Evolutionary conservation across 2,329 filamentous ascomycete genomes (phyloP).

Genomic region (Ilyonectria robusta): DNA sequence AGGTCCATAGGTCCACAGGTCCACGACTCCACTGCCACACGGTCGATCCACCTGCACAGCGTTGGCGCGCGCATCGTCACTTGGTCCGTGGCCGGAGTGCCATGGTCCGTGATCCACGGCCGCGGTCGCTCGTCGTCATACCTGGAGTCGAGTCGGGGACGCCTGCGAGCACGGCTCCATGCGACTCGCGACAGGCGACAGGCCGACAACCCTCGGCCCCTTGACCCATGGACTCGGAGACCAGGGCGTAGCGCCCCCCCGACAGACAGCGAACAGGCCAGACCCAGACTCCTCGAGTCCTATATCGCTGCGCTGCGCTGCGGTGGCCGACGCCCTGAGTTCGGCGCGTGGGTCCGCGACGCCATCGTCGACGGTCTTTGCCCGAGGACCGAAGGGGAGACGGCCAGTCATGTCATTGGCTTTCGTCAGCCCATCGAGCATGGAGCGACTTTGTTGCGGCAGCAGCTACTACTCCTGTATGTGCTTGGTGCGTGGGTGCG

Average conservation of each 20-base stretch:
- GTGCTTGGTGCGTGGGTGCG: not conserved
- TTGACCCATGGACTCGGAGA: slow-evolving; percentile 35
- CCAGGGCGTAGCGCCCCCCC: slow-evolving; percentile 38
- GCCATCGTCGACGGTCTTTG: slow-evolving; percentile 40
- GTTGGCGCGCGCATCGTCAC: slow-evolving; percentile 26
- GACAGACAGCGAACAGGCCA: slow-evolving; percentile 31
- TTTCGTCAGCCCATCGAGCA: slow-evolving; percentile 44
- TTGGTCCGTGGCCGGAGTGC: slow-evolving; percentile 7
- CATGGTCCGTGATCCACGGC: not conserved
- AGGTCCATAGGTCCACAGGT: slow-evolving; percentile 9
- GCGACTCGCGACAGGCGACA: not conserved
- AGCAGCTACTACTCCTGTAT: not conserved
- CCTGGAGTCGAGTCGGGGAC: slow-evolving; percentile 24
- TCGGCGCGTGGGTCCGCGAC: slow-evolving; percentile 35
- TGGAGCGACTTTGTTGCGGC: slow-evolving; percentile 22
- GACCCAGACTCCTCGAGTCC: slow-evolving; percentile 19
- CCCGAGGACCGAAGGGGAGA: slow-evolving; percentile 32
- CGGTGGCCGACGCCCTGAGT: slow-evolving; percentile 30
- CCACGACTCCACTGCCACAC: slow-evolving; percentile 28
- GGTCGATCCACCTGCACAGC: slow-evolving; percentile 22
- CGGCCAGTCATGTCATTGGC: slow-evolving; percentile 43
- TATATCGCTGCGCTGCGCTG: slow-evolving; percentile 22
- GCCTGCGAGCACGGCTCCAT: slow-evolving; percentile 15
- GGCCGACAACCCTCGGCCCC: not conserved
- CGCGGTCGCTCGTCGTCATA: slow-evolving; percentile 26